Evolutionary conservation across 2,329 filamentous ascomycete species (phyloP), one percentile per base, ranked within the genome.

Genomic region (Aaosphaeria pasadenensis): DNA sequence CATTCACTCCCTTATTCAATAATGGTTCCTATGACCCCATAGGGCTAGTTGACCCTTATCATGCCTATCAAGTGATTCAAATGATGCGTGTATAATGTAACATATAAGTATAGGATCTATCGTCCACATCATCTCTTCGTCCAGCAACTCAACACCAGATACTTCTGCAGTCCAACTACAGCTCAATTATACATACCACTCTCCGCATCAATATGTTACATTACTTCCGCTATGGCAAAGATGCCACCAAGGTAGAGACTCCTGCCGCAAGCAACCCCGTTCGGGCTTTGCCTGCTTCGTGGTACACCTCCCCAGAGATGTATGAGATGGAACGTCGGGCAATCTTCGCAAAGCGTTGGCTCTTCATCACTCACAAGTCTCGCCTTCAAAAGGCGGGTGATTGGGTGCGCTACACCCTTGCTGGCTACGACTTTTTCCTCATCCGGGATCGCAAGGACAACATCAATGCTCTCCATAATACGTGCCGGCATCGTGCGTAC

Each of bases 271-370:
- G 5, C 45, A 41, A 44, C 30, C 56, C 73, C 43, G 62, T 72
- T 28, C 66, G 71, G 13, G 71, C 78, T 24, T 65, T 75, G 36
- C 74, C 74, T 32, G 60, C 61, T 5, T 65, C 63, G 44, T 72
- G 69, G 69, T 71, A 65, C 43, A 72, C 64, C 17, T 71, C 71
- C 30, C 65, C 64, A 9, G 68, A 73, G 30, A 64, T 74, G 39
- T 79, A 75, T 47, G 67, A 74, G 32, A 64, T 79, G 4, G 77
- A 80, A 56, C 67, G 70, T 44, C 72, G 77, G 30, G 74, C 75
- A 1, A 71, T 80, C 30, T 78, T 79, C 59, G 83, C 80, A 38
- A 72, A 74, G 54, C 76, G 77, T 56, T 82, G 79, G 80, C 72
- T 79, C 33, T 74, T 82, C 40, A 75, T 77, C 28, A 82, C 80